Conservation (phyloP, 352 stramenopile genomes). For the Pythium aquatile region DNA sequence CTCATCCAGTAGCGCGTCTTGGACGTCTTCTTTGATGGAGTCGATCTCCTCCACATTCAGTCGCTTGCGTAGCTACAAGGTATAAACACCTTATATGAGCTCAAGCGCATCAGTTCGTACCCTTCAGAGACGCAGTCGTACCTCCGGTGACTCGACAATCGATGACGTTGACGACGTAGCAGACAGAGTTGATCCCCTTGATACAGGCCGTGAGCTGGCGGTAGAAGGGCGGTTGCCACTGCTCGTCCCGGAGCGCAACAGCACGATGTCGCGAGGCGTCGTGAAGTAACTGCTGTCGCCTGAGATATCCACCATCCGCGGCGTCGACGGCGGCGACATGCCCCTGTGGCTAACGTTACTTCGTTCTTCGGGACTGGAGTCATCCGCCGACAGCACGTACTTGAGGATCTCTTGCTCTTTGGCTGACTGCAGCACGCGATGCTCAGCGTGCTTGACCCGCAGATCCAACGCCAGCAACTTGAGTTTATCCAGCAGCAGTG, state of each 20-base stretch:
- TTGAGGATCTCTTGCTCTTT: constrained; percentile 60
- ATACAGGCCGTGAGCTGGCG: constrained; percentile 47
- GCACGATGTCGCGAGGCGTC: constrained; percentile 17
- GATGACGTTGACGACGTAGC: constrained; percentile 48
- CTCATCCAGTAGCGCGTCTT: constrained; percentile 56
- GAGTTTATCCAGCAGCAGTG: constrained; percentile 70
- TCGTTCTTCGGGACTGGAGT: constrained; percentile 7
- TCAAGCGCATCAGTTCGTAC: too few relatives aligned
- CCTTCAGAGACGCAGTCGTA: constrained; percentile 17
- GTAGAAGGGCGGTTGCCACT: constrained; percentile 37
- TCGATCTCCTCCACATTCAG: constrained; percentile 79
- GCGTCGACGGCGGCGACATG: constrained; percentile 33
- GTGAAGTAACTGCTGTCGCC: background rate
- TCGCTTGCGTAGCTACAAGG: constrained; percentile 37
- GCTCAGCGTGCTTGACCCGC: constrained; percentile 15
- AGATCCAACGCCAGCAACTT: constrained; percentile 63
- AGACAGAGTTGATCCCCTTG: constrained; percentile 63
- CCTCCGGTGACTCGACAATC: constrained; percentile 56
- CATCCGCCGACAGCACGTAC: constrained; percentile 45
- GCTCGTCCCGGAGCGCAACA: constrained; percentile 57
- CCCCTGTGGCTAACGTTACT: background rate
- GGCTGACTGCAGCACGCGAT: constrained; percentile 13
- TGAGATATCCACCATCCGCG: constrained; percentile 40
- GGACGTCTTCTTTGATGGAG: constrained; percentile 58
- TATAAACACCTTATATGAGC: background rate